A percentile compares a stretch with the other conserved stretches of the same genome.
phyloP scores from a whole-genome alignment of 441 rosid species.

The Croton setiger region DNA sequence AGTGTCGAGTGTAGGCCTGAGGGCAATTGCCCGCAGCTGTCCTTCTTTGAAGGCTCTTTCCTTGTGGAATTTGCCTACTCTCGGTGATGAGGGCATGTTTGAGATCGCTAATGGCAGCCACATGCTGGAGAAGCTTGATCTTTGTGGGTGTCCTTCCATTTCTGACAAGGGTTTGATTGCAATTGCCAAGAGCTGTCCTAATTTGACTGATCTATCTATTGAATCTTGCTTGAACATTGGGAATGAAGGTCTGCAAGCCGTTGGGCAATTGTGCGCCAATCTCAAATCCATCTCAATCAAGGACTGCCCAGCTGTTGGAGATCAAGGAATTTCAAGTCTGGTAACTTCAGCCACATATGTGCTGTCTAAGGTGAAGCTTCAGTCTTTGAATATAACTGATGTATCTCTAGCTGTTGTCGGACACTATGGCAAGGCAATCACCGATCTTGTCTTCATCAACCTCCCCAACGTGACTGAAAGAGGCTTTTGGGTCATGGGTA shows the following conservation, averaged over 20 bases:
- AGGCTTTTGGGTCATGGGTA: constrained; percentile 99
- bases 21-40: constrained; percentile 67
- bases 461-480: constrained; percentile 69
- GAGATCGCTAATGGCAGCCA: constrained; percentile 72
- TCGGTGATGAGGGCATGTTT: constrained; percentile 56
- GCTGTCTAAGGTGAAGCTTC: constrained; percentile 68
- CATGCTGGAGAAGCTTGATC: constrained; percentile 74
- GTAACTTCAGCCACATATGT: constrained; percentile 51
- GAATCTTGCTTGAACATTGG: constrained; percentile 81
- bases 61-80: constrained; percentile 57
- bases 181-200: constrained; percentile 64
- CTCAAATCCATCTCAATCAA: constrained; percentile 68
- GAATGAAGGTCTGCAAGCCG: constrained; percentile 67
- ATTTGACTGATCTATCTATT: constrained; percentile 58
- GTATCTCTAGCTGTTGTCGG: constrained; percentile 86
- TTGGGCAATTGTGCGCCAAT: constrained; percentile 57
- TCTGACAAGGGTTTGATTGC: constrained; percentile 72
- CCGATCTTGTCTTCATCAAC: constrained; percentile 55
- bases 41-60: constrained; percentile 69
- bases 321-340: constrained; percentile 70
- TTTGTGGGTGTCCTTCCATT: constrained; percentile 56
- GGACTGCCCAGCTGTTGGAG: constrained; percentile 75
- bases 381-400: constrained; percentile 73
- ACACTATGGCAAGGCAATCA: constrained; percentile 67
- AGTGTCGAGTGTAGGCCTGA: constrained; percentile 66